Percentiles rank a stretch among this genome's conserved stretches.
Conservation (phyloP, 805 yeast genomes). For the Komagataella kurtzmanii region DNA sequence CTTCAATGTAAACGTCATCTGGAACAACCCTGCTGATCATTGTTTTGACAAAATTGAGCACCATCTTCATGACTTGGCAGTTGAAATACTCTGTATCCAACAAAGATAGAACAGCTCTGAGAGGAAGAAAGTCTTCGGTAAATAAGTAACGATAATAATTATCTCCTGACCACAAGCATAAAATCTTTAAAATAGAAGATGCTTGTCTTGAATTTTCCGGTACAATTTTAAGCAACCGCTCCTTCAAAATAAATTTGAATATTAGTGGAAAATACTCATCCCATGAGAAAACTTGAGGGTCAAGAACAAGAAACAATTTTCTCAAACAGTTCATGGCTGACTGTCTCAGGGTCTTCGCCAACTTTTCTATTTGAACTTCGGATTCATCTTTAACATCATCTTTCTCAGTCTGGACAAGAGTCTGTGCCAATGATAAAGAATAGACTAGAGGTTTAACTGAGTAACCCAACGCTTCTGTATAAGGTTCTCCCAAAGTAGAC, state of each 20-base stretch:
- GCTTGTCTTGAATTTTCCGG: conserved; percentile 74
- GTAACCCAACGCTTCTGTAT: conserved; percentile 30
- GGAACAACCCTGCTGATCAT: conserved; percentile 28
- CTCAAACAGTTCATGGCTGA: conserved; percentile 53
- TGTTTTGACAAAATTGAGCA: conserved; percentile 38
- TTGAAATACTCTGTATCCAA: conserved; percentile 46
- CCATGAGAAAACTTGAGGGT: conserved; percentile 41
- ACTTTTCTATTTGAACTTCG: conserved; percentile 16
- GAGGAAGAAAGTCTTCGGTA: conserved; percentile 41
- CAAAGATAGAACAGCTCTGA: conserved; percentile 39
- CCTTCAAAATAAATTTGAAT: conserved; percentile 38
- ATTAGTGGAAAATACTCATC: conserved; percentile 31
- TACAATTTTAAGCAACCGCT: conserved; percentile 57
- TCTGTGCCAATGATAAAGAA: conserved; percentile 40
- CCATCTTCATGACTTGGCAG: conserved; percentile 44
- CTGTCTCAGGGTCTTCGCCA: conserved; percentile 50
- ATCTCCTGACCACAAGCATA: conserved; percentile 42
- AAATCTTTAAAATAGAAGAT: conserved; percentile 58
- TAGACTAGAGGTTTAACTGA: conserved; percentile 45
- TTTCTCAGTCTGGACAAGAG: conserved; percentile 17
- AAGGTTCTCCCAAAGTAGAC: conserved; percentile 44
- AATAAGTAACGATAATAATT: conserved; percentile 37
- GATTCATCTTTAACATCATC: conserved; percentile 10
- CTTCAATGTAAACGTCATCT: conserved; percentile 28
- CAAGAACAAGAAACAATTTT: conserved; percentile 39